A percentile compares a stretch with the other conserved stretches of the same genome.
These are phyloP conservation scores for Trichoderma gracile DNA, from an alignment of 2,329 filamentous ascomycete species.

Conservation along the genomic window DNA sequence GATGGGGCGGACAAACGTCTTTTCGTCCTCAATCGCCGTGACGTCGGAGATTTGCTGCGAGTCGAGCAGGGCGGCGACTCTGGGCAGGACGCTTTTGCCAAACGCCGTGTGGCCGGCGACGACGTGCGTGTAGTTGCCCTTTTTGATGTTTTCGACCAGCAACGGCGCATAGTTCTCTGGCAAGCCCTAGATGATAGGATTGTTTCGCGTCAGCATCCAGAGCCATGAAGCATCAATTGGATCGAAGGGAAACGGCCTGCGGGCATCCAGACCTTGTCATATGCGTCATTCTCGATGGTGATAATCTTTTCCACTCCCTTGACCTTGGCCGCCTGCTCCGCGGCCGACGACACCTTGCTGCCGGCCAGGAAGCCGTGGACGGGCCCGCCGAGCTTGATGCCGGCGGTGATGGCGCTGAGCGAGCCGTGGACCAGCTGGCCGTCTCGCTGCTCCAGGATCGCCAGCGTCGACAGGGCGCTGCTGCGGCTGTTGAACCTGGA, in stretches of 20 bases:
- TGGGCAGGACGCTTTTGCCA: constrained; percentile 90
- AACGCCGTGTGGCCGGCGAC: constrained; percentile 91
- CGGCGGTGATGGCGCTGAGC: constrained; percentile 81
- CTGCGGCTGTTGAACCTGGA: constrained; percentile 12
- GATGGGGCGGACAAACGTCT: constrained; percentile 93
- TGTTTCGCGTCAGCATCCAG: constrained; percentile 3
- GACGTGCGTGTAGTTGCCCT: constrained; percentile 89
- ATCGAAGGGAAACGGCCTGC: no score
- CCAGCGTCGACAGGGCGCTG: constrained; percentile 50
- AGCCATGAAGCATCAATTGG: neutral
- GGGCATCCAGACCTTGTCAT: constrained; percentile 72
- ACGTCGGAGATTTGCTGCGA: constrained; percentile 93
- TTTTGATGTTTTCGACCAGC: constrained; percentile 94
- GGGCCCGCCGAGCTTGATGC: constrained; percentile 79
- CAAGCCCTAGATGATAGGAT: constrained; percentile 60
- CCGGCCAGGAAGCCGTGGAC: constrained; percentile 80
- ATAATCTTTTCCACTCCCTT: constrained; percentile 91
- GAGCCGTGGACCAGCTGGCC: constrained; percentile 83
- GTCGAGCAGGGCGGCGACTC: constrained; percentile 88
- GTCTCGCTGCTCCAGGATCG: constrained; percentile 88
- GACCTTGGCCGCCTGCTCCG: constrained; percentile 83
- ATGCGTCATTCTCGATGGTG: constrained; percentile 81
- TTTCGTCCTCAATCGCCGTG: constrained; percentile 80
- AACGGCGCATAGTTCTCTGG: constrained; percentile 94
- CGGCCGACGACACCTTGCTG: constrained; percentile 70